Evolutionary conservation across 768 basidiomycete genomes (phyloP).

Genomic region (Calocera cornea): DNA sequence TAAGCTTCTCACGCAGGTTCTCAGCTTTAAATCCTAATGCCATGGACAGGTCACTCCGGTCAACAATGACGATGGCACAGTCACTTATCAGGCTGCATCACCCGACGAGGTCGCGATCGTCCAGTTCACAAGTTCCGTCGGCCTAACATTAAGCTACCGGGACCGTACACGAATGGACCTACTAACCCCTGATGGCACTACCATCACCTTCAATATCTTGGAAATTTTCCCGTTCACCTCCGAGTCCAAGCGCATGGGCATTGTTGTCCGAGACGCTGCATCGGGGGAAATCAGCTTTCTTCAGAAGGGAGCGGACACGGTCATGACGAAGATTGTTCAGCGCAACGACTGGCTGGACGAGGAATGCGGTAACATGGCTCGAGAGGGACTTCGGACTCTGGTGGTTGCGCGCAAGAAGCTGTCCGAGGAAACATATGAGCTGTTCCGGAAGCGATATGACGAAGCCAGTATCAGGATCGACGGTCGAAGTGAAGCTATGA

Average conservation of each 20-base stretch:
- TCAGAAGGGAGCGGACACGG: slow-evolving; percentile 97
- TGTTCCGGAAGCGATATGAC: slow-evolving; percentile 60
- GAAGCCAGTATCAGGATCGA: slow-evolving; percentile 69
- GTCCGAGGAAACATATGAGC: slow-evolving; percentile 49
- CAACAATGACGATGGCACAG: slow-evolving; percentile 79
- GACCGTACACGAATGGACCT: slow-evolving; percentile 86
- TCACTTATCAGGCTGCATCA: slow-evolving; percentile 97
- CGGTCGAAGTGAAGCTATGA: slow-evolving; percentile 69
- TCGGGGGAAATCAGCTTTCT: slow-evolving; percentile 74
- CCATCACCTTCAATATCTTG: slow-evolving; percentile 68
- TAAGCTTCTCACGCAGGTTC: slow-evolving; percentile 27
- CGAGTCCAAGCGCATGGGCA: slow-evolving; percentile 98
- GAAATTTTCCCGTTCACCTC: slow-evolving; percentile 97
- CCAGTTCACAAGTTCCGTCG: slow-evolving; percentile 90
- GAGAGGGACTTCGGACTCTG: slow-evolving; percentile 87
- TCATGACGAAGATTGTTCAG: slow-evolving; percentile 89
- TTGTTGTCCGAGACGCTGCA: slow-evolving; percentile 70
- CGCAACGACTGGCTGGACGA: slow-evolving; percentile 99
- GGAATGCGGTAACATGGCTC: slow-evolving; percentile 95
- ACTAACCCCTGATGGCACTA: slow-evolving; percentile 50
- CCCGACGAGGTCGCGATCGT: slow-evolving; percentile 99
- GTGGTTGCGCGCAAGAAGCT: slow-evolving; percentile 80
- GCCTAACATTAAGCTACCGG: slow-evolving; percentile 73
- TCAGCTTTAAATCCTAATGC: neutral
- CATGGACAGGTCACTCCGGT: slow-evolving; percentile 76